Evolutionary conservation across 192 early-diverging fungal genomes (phyloP).

Genomic region (Backusella tuberculispora): DNA sequence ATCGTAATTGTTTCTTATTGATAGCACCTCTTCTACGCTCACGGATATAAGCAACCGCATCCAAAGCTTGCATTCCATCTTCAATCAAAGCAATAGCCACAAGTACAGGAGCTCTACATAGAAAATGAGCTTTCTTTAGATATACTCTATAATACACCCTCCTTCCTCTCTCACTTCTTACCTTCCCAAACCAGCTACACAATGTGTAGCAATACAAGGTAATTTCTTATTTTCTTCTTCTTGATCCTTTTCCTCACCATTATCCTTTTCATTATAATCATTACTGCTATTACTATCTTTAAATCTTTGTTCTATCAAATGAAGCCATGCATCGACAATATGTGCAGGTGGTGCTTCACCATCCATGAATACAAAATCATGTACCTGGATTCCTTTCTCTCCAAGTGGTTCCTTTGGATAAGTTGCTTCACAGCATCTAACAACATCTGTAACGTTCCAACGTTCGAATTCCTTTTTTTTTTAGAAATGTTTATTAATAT

Average conservation of each 20-base stretch:
- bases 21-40: slow-evolving; percentile 74
- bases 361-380: slow-evolving; percentile 75
- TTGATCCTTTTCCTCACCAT: background rate
- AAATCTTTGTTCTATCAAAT: slow-evolving; percentile 61
- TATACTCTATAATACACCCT: background rate
- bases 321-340: slow-evolving; percentile 68
- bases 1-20: slow-evolving; percentile 70
- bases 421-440: slow-evolving; percentile 84
- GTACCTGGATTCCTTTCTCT: slow-evolving; percentile 64
- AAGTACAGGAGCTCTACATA: slow-evolving; percentile 57
- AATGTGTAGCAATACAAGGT: slow-evolving; percentile 69
- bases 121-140: background rate
- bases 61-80: slow-evolving; percentile 77
- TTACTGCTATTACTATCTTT: too few relatives aligned
- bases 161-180: slow-evolving; percentile 23
- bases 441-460: slow-evolving; percentile 72
- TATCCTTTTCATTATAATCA: background rate
- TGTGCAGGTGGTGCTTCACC: slow-evolving; percentile 68
- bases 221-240: slow-evolving; percentile 5
- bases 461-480: slow-evolving; percentile 63
- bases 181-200: slow-evolving; percentile 81
- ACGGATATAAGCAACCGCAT: slow-evolving; percentile 75
- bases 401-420: slow-evolving; percentile 62
- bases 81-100: slow-evolving; percentile 85
- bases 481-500: background rate